Evolutionary conservation across 2,329 filamentous ascomycete genomes (phyloP).

Genomic region (Dothistroma septosporum): DNA sequence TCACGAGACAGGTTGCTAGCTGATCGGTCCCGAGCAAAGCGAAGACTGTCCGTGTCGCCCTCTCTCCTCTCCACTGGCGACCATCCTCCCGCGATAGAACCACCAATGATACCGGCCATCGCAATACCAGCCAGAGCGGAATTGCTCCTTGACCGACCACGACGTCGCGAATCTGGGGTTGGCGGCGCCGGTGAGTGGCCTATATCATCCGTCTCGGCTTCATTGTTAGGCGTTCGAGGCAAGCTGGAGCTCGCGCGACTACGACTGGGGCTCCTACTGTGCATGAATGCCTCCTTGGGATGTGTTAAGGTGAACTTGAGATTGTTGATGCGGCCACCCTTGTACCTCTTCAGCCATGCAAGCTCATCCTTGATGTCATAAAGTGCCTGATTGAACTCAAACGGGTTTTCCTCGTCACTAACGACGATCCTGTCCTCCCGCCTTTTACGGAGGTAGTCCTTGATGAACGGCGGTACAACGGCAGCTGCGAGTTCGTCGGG

Average conservation of each 20-base stretch:
- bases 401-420: constrained; percentile 40
- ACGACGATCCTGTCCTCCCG: constrained; percentile 42
- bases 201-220: constrained; percentile 41
- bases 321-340: constrained; percentile 76
- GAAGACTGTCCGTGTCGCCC: constrained; percentile 32
- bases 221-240: constrained; percentile 61
- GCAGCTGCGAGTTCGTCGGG: constrained; percentile 63
- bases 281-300: constrained; percentile 65
- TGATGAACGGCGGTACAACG: constrained; percentile 42
- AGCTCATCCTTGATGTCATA: constrained; percentile 76
- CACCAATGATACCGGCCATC: constrained; percentile 79
- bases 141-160: constrained; percentile 64
- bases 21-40: constrained; percentile 27
- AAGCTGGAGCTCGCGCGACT: constrained; percentile 59
- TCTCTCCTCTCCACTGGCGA: constrained; percentile 59
- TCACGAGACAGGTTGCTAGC: constrained; percentile 30
- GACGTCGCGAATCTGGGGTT: constrained; percentile 53
- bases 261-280: constrained; percentile 59
- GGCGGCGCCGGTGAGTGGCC: constrained; percentile 43
- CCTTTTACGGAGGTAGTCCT: constrained; percentile 34
- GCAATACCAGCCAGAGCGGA: constrained; percentile 71
- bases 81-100: constrained; percentile 68
- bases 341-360: constrained; percentile 72
- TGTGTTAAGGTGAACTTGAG: constrained; percentile 74
- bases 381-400: constrained; percentile 65